Evolutionary conservation across 176 grass and related monocot genomes (phyloP).

Genomic region (Secale cereale): DNA sequence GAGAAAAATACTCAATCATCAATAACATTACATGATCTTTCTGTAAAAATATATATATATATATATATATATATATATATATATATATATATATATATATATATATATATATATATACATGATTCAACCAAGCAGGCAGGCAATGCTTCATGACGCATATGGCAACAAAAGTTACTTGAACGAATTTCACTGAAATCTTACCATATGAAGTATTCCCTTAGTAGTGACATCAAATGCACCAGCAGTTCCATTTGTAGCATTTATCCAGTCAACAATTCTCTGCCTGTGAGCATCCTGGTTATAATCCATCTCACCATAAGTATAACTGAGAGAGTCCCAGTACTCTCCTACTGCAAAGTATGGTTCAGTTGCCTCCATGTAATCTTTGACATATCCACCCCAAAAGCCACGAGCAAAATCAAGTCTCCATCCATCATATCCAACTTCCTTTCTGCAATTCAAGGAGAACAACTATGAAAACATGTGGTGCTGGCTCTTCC

Average conservation of each 20-base stretch:
- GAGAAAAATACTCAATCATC: background rate
- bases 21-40: background rate
- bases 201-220: conserved; percentile 93
- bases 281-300: conserved; percentile 98
- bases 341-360: conserved; percentile 97
- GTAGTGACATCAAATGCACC: conserved; percentile 98
- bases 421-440: conserved; percentile 97
- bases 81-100: background rate
- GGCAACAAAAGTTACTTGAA: background rate
- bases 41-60: background rate
- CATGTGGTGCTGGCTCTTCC: background rate
- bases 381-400: conserved; percentile 99
- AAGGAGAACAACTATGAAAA: conserved; percentile 18
- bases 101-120: background rate
- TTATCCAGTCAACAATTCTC: conserved; percentile 99
- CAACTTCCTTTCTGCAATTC: conserved; percentile 75
- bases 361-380: conserved; percentile 82
- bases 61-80: background rate
- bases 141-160: conserved; percentile 2
- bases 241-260: conserved; percentile 85
- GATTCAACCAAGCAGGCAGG: background rate
- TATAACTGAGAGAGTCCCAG: conserved; percentile 99
- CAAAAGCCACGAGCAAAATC: conserved; percentile 99
- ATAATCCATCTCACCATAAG: conserved; percentile 96
- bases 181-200: conserved; percentile 42